Base-by-base conservation (phyloP, 192 early-diverging fungal genomes). In the Pilaira anomala region DNA sequence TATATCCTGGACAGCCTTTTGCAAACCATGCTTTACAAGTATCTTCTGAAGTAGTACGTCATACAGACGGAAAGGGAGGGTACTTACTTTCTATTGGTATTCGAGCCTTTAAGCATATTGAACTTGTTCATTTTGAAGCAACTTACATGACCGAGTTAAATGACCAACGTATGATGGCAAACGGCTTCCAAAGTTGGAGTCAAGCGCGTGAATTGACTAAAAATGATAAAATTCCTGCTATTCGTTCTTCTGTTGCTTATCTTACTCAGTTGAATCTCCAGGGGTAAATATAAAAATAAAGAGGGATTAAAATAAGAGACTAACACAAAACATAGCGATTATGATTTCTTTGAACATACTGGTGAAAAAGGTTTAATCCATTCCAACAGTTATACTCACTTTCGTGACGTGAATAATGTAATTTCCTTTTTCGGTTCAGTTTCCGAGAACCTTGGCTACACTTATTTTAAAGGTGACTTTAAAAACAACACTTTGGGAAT, bases 171-270 rank as follows among this genome's bases (percentile, higher is more conserved):
- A 54, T 79, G 66, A 50, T 79, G 19, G 75, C 80, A 0, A 79
- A 82, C 41, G 80, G 80, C 8, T 82, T 77, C 24, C 75, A 82
- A 62, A 77, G 75, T 33, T 82, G 80, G 80, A 77, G 75, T 53
- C 74, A 76, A 48, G 41, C 74, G 8, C 28, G 69, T 29, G 58
- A 82, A 66, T 29, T 58, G 29, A 51, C 16, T 62, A 29, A 55
- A 54, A 21, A 63, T 41, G 46, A 79, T 67, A 64, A 65, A 53
- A 62, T 82, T 60, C 45, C 65, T 59, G 59, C 72, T 28, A 71
- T 82, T 52, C 73, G 65, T 39, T 52, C 61, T 26, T 3, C 69
- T 22, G 16, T 82, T 44, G 48, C 60, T 55, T 39, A 69, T 77
- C 33, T 67, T 65, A 67, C 74, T 42, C 64, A 70, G 50, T 26